Base-by-base conservation (phyloP, 2,329 filamentous ascomycete species). In the Botryosphaeria dothidea region DNA sequence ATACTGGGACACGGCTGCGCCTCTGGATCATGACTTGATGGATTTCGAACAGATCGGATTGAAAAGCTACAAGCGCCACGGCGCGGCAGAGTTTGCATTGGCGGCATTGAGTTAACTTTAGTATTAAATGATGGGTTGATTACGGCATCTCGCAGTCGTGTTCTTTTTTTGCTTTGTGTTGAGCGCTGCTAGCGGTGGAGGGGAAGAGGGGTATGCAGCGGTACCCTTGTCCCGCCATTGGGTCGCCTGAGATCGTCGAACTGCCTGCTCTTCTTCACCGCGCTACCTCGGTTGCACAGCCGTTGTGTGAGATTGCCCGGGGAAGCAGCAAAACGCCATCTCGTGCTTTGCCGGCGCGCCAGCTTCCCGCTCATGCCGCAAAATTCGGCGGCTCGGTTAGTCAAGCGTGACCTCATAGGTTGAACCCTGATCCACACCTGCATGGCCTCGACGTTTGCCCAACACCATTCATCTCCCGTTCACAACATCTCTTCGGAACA, bases 21-120 rank as follows among this genome's bases (percentile, higher is more conserved):
- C 48, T 52, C 60, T 54, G 62, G 51, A 57, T 57, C 51, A 64
- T 57, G 62, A 64, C 62, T 49, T 46, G 43, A 64, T 57, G 49
- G 62, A 43, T 48, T 64, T 57, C 51, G 62, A 56, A 64, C 41
- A 48, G 51, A 19, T 54, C 48, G 60, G 36, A 52, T 45, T 54
- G 38, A 63, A 51, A 63, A 63, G 46, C 36, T 52, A 34, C 60
- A 31, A 38, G 60, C 41, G 60, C 48, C 36, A 63, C 60, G 60
- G 60, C 60, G 36, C 41, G 36, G 60, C 48, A 49, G 48, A 41
- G 11, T 15, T 45, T 43, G 46, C 60, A 63, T 63, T 51, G 60
- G 60, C 48, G 60, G 60, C 60, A 60, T 60, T 60, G 56, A 60
- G 38, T 60, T 46, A 45, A 45, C 38, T 60, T 60, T 60, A 60